phyloP scores from a whole-genome alignment of 1,284 basidiomycete species.

The Wallemia hederae region DNA sequence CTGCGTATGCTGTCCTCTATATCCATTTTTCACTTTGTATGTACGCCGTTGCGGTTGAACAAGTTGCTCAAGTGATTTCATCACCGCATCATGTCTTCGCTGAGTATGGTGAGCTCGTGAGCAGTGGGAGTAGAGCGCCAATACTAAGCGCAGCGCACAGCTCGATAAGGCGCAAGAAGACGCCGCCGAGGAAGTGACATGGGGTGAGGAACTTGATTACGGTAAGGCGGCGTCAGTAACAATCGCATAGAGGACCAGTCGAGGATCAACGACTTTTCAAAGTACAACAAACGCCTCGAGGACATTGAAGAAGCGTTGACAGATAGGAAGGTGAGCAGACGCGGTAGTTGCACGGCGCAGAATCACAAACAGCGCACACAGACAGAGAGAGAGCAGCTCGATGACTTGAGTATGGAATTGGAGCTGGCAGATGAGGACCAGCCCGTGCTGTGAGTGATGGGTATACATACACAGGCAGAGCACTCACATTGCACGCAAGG shows the following conservation, averaged over 20 bases:
- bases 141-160: no score
- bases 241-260: conserved; percentile 52
- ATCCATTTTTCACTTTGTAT: background rate
- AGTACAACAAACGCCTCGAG: conserved; percentile 49
- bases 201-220: conserved; percentile 29
- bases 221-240: conserved; percentile 4
- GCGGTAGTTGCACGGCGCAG: background rate
- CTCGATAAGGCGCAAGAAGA: conserved; percentile 40
- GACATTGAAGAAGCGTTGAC: conserved; percentile 43
- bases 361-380: conserved; percentile 12
- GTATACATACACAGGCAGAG: background rate
- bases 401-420: conserved; percentile 59
- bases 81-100: no score
- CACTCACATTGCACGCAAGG: conserved; percentile 17
- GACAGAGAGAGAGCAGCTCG: conserved; percentile 77
- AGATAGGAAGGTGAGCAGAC: conserved; percentile 29
- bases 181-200: conserved; percentile 59
- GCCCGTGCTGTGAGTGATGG: conserved; percentile 30
- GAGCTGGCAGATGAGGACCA: conserved; percentile 67
- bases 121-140: no score
- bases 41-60: no score
- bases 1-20: background rate
- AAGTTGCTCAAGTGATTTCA: no score
- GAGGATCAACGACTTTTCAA: conserved; percentile 72
- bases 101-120: background rate